A percentile compares a stretch with the other conserved stretches of the same genome.
These are phyloP conservation scores for Barnettozyma botsteinii DNA, from an alignment of 805 yeast species.

Conservation along the genomic window DNA sequence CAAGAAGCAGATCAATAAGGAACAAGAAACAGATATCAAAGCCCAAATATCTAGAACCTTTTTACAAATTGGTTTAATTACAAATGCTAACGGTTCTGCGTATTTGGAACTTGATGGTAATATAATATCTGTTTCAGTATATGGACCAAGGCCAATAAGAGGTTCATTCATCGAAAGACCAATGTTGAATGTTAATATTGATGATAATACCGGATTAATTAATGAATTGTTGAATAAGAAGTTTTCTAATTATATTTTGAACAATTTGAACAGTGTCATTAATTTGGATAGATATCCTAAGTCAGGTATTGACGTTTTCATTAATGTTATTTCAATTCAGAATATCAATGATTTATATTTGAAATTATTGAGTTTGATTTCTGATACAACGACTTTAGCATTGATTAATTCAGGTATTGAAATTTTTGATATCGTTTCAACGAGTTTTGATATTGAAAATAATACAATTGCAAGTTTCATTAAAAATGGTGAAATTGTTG, in stretches of 20 bases:
- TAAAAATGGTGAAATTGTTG: slow-evolving; percentile 54
- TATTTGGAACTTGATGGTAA: slow-evolving; percentile 57
- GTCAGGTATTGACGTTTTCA: slow-evolving; percentile 74
- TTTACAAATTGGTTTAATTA: slow-evolving; percentile 57
- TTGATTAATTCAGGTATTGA: slow-evolving; percentile 83
- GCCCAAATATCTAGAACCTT: slow-evolving; percentile 35
- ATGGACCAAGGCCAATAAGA: slow-evolving; percentile 85
- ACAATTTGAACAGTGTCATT: slow-evolving; percentile 33
- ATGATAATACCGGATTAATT: slow-evolving; percentile 29
- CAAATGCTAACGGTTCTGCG: slow-evolving; percentile 78
- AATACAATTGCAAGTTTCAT: slow-evolving; percentile 46
- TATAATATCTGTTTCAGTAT: slow-evolving; percentile 55
- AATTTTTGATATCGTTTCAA: slow-evolving; percentile 66
- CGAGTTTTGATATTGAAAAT: slow-evolving; percentile 42
- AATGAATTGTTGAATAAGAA: slow-evolving; percentile 36
- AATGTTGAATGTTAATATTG: slow-evolving; percentile 47
- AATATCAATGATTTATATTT: slow-evolving; percentile 27
- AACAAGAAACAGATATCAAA: slow-evolving; percentile 26
- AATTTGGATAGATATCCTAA: slow-evolving; percentile 75
- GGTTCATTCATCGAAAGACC: slow-evolving; percentile 68
- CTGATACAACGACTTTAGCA: slow-evolving; percentile 56
- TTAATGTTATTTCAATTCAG: slow-evolving; percentile 51
- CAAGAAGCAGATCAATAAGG: slow-evolving; percentile 10
- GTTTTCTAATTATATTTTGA: slow-evolving; percentile 36
- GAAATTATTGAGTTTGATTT: slow-evolving; percentile 32